A percentile compares a stretch with the other conserved stretches of the same genome.
Evolutionary conservation across 208 protist genomes (phyloP).

Genomic region (Wallacemonas sp.): DNA sequence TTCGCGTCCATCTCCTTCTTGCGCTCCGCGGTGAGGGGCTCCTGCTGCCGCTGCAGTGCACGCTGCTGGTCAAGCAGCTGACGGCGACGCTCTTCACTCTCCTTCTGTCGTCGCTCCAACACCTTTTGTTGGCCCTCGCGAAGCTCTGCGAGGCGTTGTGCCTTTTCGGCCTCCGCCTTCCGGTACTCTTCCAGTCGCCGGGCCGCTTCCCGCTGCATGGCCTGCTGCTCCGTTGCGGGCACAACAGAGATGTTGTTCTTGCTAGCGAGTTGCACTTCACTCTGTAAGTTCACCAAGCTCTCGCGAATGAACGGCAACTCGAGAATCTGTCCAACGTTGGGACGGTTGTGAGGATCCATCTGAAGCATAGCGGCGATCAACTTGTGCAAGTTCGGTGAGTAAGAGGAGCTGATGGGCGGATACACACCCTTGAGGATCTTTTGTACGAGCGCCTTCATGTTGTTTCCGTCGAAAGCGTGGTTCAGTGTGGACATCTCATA

Average conservation of each 20-base stretch:
- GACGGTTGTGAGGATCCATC: conserved; percentile 75
- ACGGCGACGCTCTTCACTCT: conserved; percentile 44
- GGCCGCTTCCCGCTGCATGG: conserved; percentile 37
- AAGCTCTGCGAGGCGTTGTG: conserved; percentile 32
- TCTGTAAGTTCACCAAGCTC: conserved; percentile 59
- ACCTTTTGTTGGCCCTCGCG: conserved; percentile 45
- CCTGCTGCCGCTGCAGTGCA: conserved; percentile 49
- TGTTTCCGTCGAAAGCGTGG: conserved; percentile 88
- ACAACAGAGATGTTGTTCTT: conserved; percentile 44
- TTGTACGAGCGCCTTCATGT: conserved; percentile 89
- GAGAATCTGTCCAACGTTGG: conserved; percentile 83
- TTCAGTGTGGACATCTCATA: conserved; percentile 92
- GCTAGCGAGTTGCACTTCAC: conserved; percentile 54
- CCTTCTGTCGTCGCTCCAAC: conserved; percentile 55
- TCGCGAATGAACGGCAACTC: conserved; percentile 77
- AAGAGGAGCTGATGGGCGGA: conserved; percentile 74
- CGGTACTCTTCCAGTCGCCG: conserved; percentile 52
- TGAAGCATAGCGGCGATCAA: conserved; percentile 86
- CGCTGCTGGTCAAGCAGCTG: conserved; percentile 51
- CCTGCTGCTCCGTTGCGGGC: conserved; percentile 41
- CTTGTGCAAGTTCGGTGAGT: conserved; percentile 69
- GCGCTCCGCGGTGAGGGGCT: conserved; percentile 40
- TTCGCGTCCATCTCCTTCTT: conserved; percentile 68
- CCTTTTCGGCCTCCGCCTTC: conserved; percentile 49
- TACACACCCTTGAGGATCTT: conserved; percentile 89